These are phyloP conservation scores for Clarireedia hainanense DNA, from an alignment of 2,329 filamentous ascomycete genomes.

Conservation along the genomic window DNA sequence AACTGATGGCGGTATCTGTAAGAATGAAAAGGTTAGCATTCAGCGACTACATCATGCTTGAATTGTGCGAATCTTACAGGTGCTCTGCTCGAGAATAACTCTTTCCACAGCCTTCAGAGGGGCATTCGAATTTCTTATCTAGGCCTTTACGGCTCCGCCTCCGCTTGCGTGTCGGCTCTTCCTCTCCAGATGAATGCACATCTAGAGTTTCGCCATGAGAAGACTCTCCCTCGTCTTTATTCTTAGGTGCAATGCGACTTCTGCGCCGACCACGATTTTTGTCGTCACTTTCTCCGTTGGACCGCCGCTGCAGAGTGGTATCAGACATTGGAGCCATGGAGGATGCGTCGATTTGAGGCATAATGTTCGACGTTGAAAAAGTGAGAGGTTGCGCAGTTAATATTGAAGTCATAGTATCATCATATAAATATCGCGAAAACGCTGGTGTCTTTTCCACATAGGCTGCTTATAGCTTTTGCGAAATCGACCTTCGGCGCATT, in stretches of 20 bases:
- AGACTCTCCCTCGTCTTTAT: conserved; percentile 20
- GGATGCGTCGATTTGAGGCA: conserved; percentile 22
- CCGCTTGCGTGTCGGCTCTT: conserved; percentile 41
- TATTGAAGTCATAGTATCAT: conserved; percentile 29
- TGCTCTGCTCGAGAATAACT: conserved; percentile 96
- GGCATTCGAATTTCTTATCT: conserved; percentile 79
- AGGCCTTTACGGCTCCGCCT: conserved; percentile 68
- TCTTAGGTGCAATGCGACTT: conserved; percentile 22
- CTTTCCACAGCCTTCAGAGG: conserved; percentile 82
- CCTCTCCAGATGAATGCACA: conserved; percentile 27
- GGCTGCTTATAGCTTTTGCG: neutral
- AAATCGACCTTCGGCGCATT: conserved; percentile 4
- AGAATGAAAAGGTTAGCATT: conserved; percentile 9
- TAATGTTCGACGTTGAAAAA: conserved; percentile 21
- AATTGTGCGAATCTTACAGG: conserved; percentile 51
- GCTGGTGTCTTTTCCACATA: neutral
- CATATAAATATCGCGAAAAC: neutral
- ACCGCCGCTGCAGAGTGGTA: conserved; percentile 16
- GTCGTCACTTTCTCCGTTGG: conserved; percentile 22
- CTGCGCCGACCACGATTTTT: conserved; percentile 27
- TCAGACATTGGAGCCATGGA: conserved; percentile 21
- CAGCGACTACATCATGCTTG: neutral
- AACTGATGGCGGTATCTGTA: conserved; percentile 77
- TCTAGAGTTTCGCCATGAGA: conserved; percentile 22
- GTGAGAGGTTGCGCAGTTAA: conserved; percentile 22